Percentiles rank a stretch among this genome's conserved stretches.
phyloP scores from a whole-genome alignment of 2,329 filamentous ascomycete species.

The Amauroascus verrucosus region DNA sequence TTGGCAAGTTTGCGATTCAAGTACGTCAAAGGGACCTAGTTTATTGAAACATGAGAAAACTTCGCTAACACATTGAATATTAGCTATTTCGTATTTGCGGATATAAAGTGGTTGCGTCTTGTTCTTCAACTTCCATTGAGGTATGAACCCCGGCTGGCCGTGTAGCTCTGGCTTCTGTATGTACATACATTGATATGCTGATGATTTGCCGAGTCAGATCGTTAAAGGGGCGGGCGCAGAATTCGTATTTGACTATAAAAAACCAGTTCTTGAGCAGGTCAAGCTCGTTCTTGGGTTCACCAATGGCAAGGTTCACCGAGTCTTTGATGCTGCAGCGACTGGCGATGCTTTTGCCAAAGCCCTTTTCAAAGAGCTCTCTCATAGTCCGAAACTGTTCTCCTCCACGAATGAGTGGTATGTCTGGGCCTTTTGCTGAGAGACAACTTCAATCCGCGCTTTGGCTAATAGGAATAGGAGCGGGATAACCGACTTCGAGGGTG shows the following conservation, averaged over 20 bases:
- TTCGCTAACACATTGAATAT: not conserved
- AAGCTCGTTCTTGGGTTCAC: conserved; percentile 22
- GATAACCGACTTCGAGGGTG: conserved; percentile 20
- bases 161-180: not conserved
- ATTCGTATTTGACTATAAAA: conserved; percentile 26
- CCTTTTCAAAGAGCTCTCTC: conserved; percentile 18
- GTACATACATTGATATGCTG: not conserved
- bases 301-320: conserved; percentile 20
- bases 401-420: conserved; percentile 18
- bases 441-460: not conserved
- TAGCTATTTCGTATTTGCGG: conserved; percentile 24
- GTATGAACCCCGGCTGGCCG: conserved; percentile 11
- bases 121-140: conserved; percentile 22
- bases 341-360: conserved; percentile 23
- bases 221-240: conserved; percentile 24
- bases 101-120: conserved; percentile 27
- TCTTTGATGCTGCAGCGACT: conserved; percentile 26
- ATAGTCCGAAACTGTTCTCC: conserved; percentile 20
- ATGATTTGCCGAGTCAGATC: conserved; percentile 13
- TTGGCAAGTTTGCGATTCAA: conserved; percentile 26
- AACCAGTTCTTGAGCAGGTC: conserved; percentile 21
- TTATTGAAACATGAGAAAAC: not conserved
- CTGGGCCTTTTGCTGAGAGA: not conserved
- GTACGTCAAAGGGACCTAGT: not conserved
- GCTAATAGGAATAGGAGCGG: conserved; percentile 11